Conservation (phyloP, 2,329 filamentous ascomycete genomes). For the Xylaria sp. region DNA sequence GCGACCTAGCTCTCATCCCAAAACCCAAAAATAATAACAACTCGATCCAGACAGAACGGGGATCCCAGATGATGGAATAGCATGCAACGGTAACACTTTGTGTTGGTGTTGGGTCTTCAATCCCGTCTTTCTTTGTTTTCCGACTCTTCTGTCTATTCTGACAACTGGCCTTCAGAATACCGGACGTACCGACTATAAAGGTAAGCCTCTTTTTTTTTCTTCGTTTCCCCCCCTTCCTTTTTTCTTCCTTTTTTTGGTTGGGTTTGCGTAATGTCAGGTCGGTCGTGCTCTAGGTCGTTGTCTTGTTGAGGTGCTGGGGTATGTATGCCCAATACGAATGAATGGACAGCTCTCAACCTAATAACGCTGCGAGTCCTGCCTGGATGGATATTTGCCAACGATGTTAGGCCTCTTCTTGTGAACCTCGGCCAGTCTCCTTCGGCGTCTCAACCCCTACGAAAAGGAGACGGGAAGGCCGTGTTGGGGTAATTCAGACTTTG, state of each 20-base stretch:
- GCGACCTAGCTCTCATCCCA: conserved; percentile 3
- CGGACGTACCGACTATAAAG: neutral
- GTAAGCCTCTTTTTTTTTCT: no score
- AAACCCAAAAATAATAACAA: neutral
- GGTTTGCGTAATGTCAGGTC: neutral
- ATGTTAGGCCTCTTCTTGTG: neutral
- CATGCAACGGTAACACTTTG: neutral
- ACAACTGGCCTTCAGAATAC: neutral
- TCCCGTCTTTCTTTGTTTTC: neutral
- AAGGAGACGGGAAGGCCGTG: neutral
- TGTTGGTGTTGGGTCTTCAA: neutral
- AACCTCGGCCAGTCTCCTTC: neutral
- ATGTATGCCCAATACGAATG: neutral
- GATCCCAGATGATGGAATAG: neutral
- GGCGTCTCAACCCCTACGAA: neutral
- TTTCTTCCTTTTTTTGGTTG: no score
- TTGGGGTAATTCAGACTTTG: neutral
- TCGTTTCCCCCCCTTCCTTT: no score
- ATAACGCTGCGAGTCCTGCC: neutral
- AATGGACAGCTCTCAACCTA: neutral
- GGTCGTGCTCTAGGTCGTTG: neutral
- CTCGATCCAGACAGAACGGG: neutral
- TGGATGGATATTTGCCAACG: neutral
- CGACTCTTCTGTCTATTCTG: neutral
- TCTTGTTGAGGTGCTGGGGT: neutral